Percentiles rank a stretch among this genome's conserved stretches.
Evolutionary conservation across 2,329 filamentous ascomycete genomes (phyloP).

Genomic region (Rhinocladiella similis): DNA sequence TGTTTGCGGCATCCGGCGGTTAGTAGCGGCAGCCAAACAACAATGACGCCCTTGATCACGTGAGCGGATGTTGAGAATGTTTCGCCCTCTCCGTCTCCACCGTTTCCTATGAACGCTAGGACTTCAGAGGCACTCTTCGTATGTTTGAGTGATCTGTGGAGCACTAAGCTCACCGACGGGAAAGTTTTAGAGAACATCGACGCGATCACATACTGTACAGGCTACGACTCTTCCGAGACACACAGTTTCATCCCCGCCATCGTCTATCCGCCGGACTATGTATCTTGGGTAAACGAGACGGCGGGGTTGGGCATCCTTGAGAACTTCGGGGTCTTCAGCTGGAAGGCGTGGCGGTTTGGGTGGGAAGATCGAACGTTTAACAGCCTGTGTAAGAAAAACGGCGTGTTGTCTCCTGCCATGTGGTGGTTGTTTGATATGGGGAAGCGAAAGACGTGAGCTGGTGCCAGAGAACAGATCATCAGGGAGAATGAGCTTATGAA

Average conservation of each 20-base stretch:
- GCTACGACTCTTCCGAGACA: constrained; percentile 30
- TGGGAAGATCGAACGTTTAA: constrained; percentile 41
- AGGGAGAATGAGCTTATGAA: constrained; percentile 14
- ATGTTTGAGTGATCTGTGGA: too few species aligned
- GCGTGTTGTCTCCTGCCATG: constrained; percentile 43
- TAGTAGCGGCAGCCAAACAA: too few species aligned
- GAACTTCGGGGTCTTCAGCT: constrained; percentile 42
- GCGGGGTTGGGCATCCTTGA: constrained; percentile 45
- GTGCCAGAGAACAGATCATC: constrained; percentile 34
- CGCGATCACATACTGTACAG: constrained; percentile 38
- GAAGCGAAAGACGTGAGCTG: constrained; percentile 43
- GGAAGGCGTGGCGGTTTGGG: constrained; percentile 46
- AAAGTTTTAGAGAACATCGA: constrained; percentile 31
- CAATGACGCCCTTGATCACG: too few species aligned
- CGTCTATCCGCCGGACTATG: constrained; percentile 38
- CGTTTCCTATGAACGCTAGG: too few species aligned
- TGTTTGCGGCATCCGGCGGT: too few species aligned
- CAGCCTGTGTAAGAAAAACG: constrained; percentile 39
- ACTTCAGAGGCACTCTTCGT: too few species aligned
- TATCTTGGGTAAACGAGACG: constrained; percentile 43
- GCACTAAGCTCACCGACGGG: constrained; percentile 6
- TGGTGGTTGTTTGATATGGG: constrained; percentile 46
- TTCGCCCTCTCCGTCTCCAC: too few species aligned
- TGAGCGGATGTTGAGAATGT: too few species aligned
- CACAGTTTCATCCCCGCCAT: constrained; percentile 25